Evolutionary conservation across 192 early-diverging fungal species (phyloP).

Genomic region (Spizellomyces punctatus): DNA sequence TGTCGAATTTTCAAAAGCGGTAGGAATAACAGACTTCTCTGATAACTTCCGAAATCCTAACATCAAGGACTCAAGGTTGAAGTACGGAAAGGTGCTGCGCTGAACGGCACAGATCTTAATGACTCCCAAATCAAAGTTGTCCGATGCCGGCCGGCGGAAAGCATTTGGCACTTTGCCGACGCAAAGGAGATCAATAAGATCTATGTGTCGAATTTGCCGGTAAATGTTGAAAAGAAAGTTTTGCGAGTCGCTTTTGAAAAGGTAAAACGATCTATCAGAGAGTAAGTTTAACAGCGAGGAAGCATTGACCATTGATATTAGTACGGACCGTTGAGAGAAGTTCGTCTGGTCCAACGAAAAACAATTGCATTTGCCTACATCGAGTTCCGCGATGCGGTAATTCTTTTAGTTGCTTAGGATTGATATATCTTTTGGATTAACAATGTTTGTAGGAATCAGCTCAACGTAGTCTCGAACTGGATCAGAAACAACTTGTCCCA

Average conservation of each 20-base stretch:
- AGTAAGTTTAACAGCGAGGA: not conserved
- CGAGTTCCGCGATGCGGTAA: constrained; percentile 46
- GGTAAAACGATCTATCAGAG: constrained; percentile 10
- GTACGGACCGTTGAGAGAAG: constrained; percentile 50
- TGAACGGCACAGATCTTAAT: constrained; percentile 24
- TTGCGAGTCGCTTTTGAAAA: constrained; percentile 44
- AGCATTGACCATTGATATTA: constrained; percentile 8
- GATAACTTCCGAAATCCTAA: constrained; percentile 7
- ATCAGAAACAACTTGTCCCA: too few species aligned
- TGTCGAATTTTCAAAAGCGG: constrained; percentile 44
- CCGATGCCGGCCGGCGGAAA: constrained; percentile 40
- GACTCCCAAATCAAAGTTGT: constrained; percentile 26
- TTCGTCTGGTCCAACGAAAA: constrained; percentile 39
- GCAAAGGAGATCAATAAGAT: constrained; percentile 41
- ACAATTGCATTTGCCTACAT: constrained; percentile 57
- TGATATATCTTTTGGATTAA: too few species aligned
- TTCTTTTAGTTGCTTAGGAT: not conserved
- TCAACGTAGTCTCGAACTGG: too few species aligned
- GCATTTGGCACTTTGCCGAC: constrained; percentile 33
- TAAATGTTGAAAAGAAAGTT: constrained; percentile 33
- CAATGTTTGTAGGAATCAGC: too few species aligned
- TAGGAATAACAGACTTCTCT: constrained; percentile 6
- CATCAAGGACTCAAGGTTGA: constrained; percentile 21
- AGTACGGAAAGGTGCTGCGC: constrained; percentile 25
- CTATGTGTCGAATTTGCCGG: constrained; percentile 46